These are phyloP conservation scores for Phytopythium delawarense DNA, from an alignment of 352 stramenopile genomes.

Conservation along the genomic window DNA sequence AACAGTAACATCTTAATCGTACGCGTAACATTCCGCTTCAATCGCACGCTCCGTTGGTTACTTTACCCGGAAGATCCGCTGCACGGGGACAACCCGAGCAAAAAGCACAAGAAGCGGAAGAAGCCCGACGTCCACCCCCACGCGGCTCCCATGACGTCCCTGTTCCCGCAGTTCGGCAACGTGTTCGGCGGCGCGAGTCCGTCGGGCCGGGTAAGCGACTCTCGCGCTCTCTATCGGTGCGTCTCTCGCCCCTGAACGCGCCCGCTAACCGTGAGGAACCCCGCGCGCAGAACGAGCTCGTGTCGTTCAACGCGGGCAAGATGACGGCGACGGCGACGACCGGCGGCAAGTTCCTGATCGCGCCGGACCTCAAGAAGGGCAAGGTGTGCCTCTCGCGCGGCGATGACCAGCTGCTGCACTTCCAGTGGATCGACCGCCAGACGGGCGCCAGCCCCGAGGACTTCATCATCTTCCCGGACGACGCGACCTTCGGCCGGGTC, in stretches of 20 bases:
- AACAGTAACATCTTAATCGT: background rate
- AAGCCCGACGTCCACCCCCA: constrained; percentile 8
- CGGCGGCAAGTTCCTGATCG: constrained; percentile 88
- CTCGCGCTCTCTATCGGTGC: constrained; percentile 11
- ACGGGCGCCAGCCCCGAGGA: constrained; percentile 85
- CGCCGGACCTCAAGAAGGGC: constrained; percentile 89
- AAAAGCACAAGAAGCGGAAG: background rate
- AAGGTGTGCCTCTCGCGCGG: constrained; percentile 83
- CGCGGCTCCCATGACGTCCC: constrained; percentile 34
- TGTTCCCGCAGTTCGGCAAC: constrained; percentile 82
- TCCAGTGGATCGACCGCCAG: constrained; percentile 91
- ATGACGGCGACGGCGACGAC: constrained; percentile 69
- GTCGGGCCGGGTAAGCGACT: constrained; percentile 30
- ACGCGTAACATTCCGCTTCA: background rate
- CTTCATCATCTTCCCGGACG: constrained; percentile 91
- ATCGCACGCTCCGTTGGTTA: constrained; percentile 7
- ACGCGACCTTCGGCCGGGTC: constrained; percentile 85
- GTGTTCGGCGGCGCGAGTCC: constrained; percentile 64
- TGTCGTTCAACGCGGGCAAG: constrained; percentile 91
- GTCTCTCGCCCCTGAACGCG: background rate
- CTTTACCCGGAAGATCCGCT: background rate
- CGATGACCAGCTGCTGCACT: constrained; percentile 89
- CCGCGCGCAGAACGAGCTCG: constrained; percentile 58
- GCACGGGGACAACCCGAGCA: too few species aligned
- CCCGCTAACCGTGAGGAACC: background rate